Conservation (phyloP, 345 rosid species). For the Melaleuca alternifolia region DNA sequence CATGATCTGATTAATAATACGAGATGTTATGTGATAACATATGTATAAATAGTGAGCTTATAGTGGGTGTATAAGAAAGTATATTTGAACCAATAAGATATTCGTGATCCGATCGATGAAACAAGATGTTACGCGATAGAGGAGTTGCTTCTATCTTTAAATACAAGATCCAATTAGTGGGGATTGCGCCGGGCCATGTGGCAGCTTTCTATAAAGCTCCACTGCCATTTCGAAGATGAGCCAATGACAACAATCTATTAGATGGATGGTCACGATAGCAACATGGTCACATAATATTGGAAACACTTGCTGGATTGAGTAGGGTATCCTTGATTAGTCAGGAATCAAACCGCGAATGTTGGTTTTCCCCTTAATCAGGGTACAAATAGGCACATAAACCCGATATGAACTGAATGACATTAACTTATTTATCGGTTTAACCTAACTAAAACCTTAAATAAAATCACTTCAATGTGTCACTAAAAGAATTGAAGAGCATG, state of each 20-base stretch:
- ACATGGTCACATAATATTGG: background rate
- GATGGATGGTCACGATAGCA: background rate
- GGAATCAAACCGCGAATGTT: background rate
- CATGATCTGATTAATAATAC: background rate
- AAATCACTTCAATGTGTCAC: background rate
- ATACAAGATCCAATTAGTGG: background rate
- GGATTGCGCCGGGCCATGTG: background rate
- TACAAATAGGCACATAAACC: background rate
- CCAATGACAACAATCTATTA: background rate
- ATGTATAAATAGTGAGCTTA: background rate
- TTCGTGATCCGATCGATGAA: background rate
- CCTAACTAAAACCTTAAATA: background rate
- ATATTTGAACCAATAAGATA: background rate
- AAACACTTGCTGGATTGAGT: background rate
- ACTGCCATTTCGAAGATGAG: background rate
- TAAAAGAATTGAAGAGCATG: background rate
- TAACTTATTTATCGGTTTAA: background rate
- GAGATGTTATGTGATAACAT: background rate
- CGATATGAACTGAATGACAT: background rate
- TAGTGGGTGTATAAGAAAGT: background rate
- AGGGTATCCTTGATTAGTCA: background rate
- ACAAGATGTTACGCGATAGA: background rate
- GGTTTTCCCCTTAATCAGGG: background rate
- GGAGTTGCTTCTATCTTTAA: background rate
- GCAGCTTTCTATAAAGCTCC: background rate